Base-by-base conservation (phyloP, 2,329 filamentous ascomycete species). In the Cytospora piceicola region DNA sequence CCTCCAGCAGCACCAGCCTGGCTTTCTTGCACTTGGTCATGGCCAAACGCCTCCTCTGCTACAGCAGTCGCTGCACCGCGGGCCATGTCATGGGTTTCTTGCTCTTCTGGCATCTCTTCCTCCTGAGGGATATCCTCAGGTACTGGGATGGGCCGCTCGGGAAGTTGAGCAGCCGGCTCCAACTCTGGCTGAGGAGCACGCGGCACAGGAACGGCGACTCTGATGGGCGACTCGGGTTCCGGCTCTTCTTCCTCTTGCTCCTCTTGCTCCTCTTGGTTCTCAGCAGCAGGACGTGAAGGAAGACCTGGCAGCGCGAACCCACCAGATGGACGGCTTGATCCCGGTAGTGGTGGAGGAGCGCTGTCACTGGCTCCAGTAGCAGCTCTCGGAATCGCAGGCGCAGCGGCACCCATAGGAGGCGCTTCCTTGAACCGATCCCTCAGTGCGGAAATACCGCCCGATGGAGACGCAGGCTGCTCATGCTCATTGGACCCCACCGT, bases 191-290 rank as follows among this genome's bases (percentile, higher is more conserved):
- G 82, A 4, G 82, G 80, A 60, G 83, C 85, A 65, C 91, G 90
- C 59, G 87, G 83, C 63, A 98, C 90, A 4, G 95, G 95, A 77
- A 94, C 90, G 17, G 94, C 93, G 70, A 98, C 85, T 58, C 90
- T 91, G 68, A 96, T 89, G 8, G 94, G 94, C 1, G 92, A 97
- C 56, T 72, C 73, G 58, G 68, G 46, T 68, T 58, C 46, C 24
- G 15, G 39, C 20, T 88, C 84, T 66, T 87, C 82, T 22, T 86
- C 67, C 34, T 73, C 71, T 69, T 86, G 83, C 60, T 86, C 82
- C 46, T 84, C 78, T 61, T 89, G 85, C 42, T 82, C 79, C 66
- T 88, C 84, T 65, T 87, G 82, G 24, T 86, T 80, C 9, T 85
- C 84, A 14, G 80, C 77, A 30, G 83, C 79, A 53, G 83, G 81